Percentiles rank a stretch among this genome's conserved stretches.
These are phyloP conservation scores for Mucor plumbeus DNA, from an alignment of 371 early-diverging fungal genomes.

Conservation along the genomic window DNA sequence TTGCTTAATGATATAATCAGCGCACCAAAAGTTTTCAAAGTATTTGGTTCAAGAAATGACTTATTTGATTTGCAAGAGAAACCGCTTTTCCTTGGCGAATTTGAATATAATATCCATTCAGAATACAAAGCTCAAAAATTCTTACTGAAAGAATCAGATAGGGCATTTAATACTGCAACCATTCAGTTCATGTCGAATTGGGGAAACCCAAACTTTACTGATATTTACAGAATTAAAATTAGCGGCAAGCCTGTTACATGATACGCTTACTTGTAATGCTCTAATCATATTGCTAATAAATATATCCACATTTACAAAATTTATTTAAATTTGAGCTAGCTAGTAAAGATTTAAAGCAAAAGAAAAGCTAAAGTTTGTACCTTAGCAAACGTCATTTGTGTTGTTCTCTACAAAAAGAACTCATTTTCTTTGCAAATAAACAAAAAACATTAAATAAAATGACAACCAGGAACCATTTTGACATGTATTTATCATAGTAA, in stretches of 20 bases:
- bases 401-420: no score
- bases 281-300: no score
- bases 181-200: constrained; percentile 71
- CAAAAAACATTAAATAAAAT: no score
- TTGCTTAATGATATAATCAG: background rate
- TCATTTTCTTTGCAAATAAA: no score
- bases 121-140: background rate
- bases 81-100: constrained; percentile 9
- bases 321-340: no score
- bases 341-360: no score
- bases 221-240: constrained; percentile 79
- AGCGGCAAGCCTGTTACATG: constrained; percentile 54
- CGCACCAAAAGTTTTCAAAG: constrained; percentile 13
- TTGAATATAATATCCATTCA: constrained; percentile 23
- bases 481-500: no score
- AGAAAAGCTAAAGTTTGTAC: no score
- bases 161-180: constrained; percentile 39
- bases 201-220: constrained; percentile 77
- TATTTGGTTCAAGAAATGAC: constrained; percentile 2
- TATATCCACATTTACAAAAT: no score
- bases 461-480: no score
- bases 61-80: background rate
- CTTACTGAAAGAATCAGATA: background rate
- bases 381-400: no score
- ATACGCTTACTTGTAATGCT: background rate